phyloP scores from a whole-genome alignment of 225 moss, liverwort and hornwort species.

The Neckera pumila region DNA sequence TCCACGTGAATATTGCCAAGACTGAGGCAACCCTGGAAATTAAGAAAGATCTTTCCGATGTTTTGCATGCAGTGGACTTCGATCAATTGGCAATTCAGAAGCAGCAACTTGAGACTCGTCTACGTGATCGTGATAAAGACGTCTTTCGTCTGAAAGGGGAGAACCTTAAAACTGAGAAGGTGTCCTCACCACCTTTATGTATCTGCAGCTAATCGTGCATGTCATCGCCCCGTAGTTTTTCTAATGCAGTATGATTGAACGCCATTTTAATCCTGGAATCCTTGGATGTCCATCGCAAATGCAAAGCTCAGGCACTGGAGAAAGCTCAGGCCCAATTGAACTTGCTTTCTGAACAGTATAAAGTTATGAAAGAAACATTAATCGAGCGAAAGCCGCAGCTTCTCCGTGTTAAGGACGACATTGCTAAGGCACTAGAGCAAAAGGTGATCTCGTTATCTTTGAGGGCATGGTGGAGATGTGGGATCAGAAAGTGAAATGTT shows the following conservation, averaged over 20 bases:
- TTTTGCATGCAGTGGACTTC: constrained; percentile 89
- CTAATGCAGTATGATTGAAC: background rate
- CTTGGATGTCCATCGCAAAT: background rate
- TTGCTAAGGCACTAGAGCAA: constrained; percentile 15
- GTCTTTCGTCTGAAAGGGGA: constrained; percentile 54
- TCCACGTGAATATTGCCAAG: constrained; percentile 44
- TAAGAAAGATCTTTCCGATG: constrained; percentile 83
- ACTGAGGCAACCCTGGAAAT: constrained; percentile 39
- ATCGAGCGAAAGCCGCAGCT: constrained; percentile 53
- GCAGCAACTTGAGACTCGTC: constrained; percentile 58
- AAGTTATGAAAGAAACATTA: constrained; percentile 21
- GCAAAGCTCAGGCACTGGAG: constrained; percentile 48
- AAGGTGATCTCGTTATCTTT: constrained; percentile 34
- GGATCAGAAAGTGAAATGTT: background rate
- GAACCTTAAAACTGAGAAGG: constrained; percentile 68
- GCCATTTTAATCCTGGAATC: background rate
- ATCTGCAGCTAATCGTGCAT: background rate
- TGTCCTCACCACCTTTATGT: background rate
- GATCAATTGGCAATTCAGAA: constrained; percentile 78
- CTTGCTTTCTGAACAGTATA: constrained; percentile 29
- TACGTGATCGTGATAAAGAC: constrained; percentile 48
- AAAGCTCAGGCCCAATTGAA: constrained; percentile 33
- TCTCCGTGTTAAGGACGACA: constrained; percentile 52
- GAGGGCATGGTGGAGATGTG: background rate
- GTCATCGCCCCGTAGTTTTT: background rate